These are phyloP conservation scores for Camptophora hylomeconis DNA, from an alignment of 2,329 filamentous ascomycete genomes.

Conservation along the genomic window DNA sequence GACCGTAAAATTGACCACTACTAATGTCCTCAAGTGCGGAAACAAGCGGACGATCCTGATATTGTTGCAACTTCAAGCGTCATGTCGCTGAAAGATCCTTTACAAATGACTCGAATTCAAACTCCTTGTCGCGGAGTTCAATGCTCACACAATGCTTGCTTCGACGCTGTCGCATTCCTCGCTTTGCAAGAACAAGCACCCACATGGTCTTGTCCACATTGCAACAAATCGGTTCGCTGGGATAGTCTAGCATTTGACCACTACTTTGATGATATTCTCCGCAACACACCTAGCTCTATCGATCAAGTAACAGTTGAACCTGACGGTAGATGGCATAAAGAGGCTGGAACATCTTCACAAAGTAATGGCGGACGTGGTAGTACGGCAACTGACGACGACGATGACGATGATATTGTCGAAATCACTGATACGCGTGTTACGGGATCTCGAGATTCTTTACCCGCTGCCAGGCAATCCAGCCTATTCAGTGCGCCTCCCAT, in stretches of 20 bases:
- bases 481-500: background rate
- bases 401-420: constrained; percentile 38
- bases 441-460: constrained; percentile 24
- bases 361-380: constrained; percentile 25
- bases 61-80: constrained; percentile 79
- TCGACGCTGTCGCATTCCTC: constrained; percentile 83
- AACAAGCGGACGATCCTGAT: constrained; percentile 65
- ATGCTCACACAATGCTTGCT: constrained; percentile 88
- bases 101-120: constrained; percentile 71
- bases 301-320: constrained; percentile 89
- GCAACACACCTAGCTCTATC: constrained; percentile 53
- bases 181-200: constrained; percentile 92
- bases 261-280: constrained; percentile 78
- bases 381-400: constrained; percentile 18
- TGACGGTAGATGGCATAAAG: constrained; percentile 61
- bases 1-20: constrained; percentile 15
- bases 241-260: constrained; percentile 77
- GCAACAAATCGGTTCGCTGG: constrained; percentile 70
- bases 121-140: constrained; percentile 65
- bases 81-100: constrained; percentile 81
- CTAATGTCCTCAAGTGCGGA: constrained; percentile 63
- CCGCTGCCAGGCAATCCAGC: constrained; percentile 1
- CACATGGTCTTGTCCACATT: constrained; percentile 92
- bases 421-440: constrained; percentile 27
- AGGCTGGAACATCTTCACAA: constrained; percentile 25